phyloP scores from a whole-genome alignment of 2,329 filamentous ascomycete species.

The Epichloe baconii region DNA sequence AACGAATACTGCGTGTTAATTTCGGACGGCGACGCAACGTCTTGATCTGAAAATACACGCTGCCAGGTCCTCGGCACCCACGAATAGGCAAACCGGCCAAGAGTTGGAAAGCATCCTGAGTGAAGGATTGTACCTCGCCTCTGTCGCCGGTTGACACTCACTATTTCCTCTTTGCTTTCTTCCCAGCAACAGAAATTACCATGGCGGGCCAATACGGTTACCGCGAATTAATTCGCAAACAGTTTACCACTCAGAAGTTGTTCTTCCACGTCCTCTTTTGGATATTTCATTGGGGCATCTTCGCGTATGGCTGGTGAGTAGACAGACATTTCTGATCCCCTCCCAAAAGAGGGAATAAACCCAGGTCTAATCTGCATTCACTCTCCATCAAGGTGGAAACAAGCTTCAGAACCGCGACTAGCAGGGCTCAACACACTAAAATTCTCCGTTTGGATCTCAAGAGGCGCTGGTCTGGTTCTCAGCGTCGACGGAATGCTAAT shows the following conservation, averaged over 20 bases:
- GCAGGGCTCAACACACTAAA: constrained; percentile 66
- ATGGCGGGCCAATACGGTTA: constrained; percentile 30
- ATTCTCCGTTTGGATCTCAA: constrained; percentile 91
- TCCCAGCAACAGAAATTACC: neutral
- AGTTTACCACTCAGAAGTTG: constrained; percentile 59
- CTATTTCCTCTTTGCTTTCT: constrained; percentile 10
- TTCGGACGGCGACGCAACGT: too few species aligned
- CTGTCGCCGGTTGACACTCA: constrained; percentile 44
- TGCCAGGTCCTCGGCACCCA: too few species aligned
- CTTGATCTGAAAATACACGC: too few species aligned
- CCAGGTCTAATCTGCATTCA: neutral
- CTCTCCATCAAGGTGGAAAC: constrained; percentile 55
- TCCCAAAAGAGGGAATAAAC: neutral
- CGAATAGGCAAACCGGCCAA: neutral
- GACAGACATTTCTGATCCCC: neutral
- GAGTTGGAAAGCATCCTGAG: neutral
- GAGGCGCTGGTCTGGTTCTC: constrained; percentile 79
- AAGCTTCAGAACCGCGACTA: constrained; percentile 53
- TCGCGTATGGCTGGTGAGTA: constrained; percentile 71
- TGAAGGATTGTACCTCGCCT: neutral
- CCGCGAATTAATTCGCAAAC: constrained; percentile 39
- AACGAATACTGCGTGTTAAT: neutral
- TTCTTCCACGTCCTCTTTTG: constrained; percentile 74
- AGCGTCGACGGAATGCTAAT: constrained; percentile 79
- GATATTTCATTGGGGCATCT: constrained; percentile 64